These are phyloP conservation scores for Boletus bicolor DNA, from an alignment of 768 basidiomycete species.

Conservation along the genomic window DNA sequence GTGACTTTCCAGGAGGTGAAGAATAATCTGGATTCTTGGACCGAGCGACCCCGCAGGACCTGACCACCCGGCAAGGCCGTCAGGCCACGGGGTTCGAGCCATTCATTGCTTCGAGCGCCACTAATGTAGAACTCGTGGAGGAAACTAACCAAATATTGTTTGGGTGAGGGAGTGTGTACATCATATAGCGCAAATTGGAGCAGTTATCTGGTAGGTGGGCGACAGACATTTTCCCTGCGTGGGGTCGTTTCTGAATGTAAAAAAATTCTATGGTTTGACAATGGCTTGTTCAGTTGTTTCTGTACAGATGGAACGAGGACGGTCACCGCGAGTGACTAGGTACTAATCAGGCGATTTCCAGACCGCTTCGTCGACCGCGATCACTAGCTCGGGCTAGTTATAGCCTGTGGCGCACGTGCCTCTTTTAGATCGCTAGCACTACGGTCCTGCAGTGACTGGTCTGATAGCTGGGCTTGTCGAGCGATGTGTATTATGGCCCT, in stretches of 20 bases:
- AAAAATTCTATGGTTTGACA: neutral
- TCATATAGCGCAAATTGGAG: neutral
- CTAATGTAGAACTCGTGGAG: conserved; percentile 20
- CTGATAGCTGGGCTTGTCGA: too few relatives aligned
- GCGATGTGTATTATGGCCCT: too few relatives aligned
- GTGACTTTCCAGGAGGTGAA: conserved; percentile 52
- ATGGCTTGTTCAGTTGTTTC: too few relatives aligned
- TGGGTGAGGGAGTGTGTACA: conserved; percentile 4
- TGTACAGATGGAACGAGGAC: neutral
- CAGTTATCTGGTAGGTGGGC: neutral
- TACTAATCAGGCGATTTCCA: too few relatives aligned
- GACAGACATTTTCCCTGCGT: neutral
- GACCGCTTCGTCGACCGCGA: too few relatives aligned
- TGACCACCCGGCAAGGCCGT: conserved; percentile 35
- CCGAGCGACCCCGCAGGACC: conserved; percentile 35
- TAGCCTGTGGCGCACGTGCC: too few relatives aligned
- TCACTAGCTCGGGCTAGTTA: too few relatives aligned
- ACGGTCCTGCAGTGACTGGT: too few relatives aligned
- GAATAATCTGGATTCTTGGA: conserved; percentile 46
- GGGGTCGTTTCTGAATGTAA: neutral
- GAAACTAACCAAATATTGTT: conserved; percentile 29
- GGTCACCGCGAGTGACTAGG: neutral
- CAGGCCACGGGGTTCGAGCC: conserved; percentile 44
- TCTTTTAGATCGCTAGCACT: too few relatives aligned
- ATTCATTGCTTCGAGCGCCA: conserved; percentile 21